These are phyloP conservation scores for Phytophthora tentaculata DNA, from an alignment of 352 stramenopile genomes.

Conservation along the genomic window DNA sequence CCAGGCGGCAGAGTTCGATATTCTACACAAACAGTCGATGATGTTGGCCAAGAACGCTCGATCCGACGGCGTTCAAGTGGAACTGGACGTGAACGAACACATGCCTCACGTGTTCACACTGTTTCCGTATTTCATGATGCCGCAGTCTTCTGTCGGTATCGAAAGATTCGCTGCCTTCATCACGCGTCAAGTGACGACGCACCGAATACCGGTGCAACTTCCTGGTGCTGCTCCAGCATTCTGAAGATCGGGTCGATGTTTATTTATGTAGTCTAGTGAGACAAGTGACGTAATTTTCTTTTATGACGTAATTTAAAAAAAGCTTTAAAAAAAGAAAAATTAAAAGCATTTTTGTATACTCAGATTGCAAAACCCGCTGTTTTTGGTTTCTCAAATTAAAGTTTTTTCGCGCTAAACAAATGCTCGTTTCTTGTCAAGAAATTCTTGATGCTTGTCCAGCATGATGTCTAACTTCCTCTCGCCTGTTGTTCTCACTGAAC, in stretches of 20 bases:
- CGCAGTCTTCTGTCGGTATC: slow-evolving; percentile 53
- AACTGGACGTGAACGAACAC: slow-evolving; percentile 56
- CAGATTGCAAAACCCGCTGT: too few species aligned
- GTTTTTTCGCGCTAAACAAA: too few species aligned
- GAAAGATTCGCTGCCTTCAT: slow-evolving; percentile 52
- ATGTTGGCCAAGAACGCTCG: slow-evolving; percentile 43
- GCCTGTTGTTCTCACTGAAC: too few species aligned
- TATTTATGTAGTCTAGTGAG: too few species aligned
- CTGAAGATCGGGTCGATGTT: slow-evolving; percentile 10
- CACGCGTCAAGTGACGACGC: slow-evolving; percentile 31
- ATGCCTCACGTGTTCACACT: slow-evolving; percentile 74
- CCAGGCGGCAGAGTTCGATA: slow-evolving; percentile 54
- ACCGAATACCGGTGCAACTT: slow-evolving; percentile 32
- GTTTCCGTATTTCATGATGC: slow-evolving; percentile 54
- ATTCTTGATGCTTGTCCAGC: too few species aligned
- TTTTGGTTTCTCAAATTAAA: too few species aligned
- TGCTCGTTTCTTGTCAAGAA: too few species aligned
- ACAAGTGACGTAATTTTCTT: too few species aligned
- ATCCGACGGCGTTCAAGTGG: slow-evolving; percentile 32
- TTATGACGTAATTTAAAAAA: too few species aligned
- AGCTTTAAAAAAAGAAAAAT: too few species aligned
- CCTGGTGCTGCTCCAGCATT: slow-evolving; percentile 29
- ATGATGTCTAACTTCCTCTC: too few species aligned
- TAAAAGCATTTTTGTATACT: too few species aligned
- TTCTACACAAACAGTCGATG: slow-evolving; percentile 50